Conservation (phyloP, 805 yeast genomes). For the Metschnikowia shivogae region DNA sequence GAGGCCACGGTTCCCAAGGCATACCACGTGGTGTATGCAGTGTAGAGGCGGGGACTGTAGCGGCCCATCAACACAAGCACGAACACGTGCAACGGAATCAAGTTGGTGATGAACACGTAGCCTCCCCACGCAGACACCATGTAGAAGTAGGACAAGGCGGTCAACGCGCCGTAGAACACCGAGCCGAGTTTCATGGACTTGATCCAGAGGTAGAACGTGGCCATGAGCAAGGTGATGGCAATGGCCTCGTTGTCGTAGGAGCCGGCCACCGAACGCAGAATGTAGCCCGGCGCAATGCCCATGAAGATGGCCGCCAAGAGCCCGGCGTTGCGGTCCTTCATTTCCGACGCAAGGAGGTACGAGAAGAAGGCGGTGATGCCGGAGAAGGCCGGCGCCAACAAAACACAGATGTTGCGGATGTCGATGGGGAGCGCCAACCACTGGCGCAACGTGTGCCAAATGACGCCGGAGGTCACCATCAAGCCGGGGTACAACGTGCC, state of each 20-base stretch:
- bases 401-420: conserved; percentile 91
- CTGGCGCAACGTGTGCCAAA: conserved; percentile 67
- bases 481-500: conserved; percentile 97
- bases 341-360: conserved; percentile 80
- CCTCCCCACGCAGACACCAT: conserved; percentile 99
- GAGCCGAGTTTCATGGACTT: conserved; percentile 91
- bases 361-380: conserved; percentile 90
- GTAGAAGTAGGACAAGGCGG: conserved; percentile 90
- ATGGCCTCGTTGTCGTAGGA: conserved; percentile 98
- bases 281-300: conserved; percentile 98
- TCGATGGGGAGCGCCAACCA: conserved; percentile 78
- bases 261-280: conserved; percentile 97
- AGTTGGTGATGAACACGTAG: conserved; percentile 95
- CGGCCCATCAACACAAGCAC: conserved; percentile 92
- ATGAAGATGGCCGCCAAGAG: conserved; percentile 88
- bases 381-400: conserved; percentile 94
- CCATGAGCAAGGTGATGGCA: conserved; percentile 93
- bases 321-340: conserved; percentile 88
- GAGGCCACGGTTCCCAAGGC: conserved; percentile 96
- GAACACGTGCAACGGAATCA: conserved; percentile 93
- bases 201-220: conserved; percentile 94
- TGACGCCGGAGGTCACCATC: conserved; percentile 94
- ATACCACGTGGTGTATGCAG: conserved; percentile 95
- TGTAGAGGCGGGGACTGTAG: conserved; percentile 74
- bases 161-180: conserved; percentile 71